Conservation (phyloP, 2,329 filamentous ascomycete species). For the Pyricularia sp. region DNA sequence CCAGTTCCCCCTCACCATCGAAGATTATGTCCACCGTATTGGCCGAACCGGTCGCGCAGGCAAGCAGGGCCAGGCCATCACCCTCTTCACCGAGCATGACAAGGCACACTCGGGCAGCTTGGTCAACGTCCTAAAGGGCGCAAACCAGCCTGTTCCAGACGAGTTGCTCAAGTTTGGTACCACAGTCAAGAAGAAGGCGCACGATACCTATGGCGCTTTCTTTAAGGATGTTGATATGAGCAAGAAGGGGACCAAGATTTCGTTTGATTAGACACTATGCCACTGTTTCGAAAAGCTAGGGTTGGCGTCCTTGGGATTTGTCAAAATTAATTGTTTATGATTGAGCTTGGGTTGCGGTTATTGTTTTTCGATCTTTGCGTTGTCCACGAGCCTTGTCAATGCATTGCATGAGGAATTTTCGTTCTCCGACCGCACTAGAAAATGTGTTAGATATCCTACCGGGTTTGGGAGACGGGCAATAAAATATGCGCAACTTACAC, state of each 20-base stretch:
- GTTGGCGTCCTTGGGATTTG: not conserved
- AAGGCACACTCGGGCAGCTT: constrained; percentile 84
- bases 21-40: constrained; percentile 97
- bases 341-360: not conserved
- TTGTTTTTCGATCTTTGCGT: not conserved
- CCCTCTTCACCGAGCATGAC: constrained; percentile 90
- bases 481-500: constrained; percentile 44
- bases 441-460: not conserved
- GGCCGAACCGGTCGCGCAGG: constrained; percentile 91
- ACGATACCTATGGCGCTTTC: constrained; percentile 91
- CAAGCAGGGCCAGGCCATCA: constrained; percentile 80
- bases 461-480: not conserved
- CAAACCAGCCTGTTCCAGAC: constrained; percentile 83
- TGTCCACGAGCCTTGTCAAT: constrained; percentile 32
- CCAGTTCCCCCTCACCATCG: constrained; percentile 82
- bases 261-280: constrained; percentile 54
- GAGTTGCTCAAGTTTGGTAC: constrained; percentile 91
- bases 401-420: constrained; percentile 41
- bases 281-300: not conserved
- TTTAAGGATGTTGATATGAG: constrained; percentile 83
- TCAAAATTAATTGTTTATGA: not conserved
- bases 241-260: constrained; percentile 85
- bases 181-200: constrained; percentile 97
- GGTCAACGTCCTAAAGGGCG: constrained; percentile 91
- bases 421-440: constrained; percentile 42